Base-by-base conservation (phyloP, 2,329 filamentous ascomycete species). In the Cladorrhinum sp. region DNA sequence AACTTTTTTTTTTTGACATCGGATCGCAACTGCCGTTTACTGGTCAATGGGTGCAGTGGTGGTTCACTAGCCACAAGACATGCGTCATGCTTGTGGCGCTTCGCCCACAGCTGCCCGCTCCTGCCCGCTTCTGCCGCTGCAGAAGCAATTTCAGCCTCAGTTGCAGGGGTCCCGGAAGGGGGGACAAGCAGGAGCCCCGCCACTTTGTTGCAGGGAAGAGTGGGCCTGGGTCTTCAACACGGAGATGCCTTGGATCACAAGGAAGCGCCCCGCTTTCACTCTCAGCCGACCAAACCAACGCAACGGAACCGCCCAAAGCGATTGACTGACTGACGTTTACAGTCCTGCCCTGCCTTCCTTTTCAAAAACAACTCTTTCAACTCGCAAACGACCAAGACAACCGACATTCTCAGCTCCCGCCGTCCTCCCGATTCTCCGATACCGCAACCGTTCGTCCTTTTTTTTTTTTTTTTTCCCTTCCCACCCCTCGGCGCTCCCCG, bases 41-140 rank as follows among this genome's bases (percentile, higher is more conserved):
- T 39, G 52, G 18, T 46, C 48, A 60, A 52, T 46, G 28, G 33
- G 24, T 20, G 28, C 39, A n/a, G 48, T 36, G 18, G 24, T 36
- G 24, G 2, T 20, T 12, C 58, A 63, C 52, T 49, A 61, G 62
- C 59, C 59, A 64, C 62, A 62, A 3, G 6, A 20, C 9, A 30
- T 58, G 62, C 62, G 57, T 62, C 59, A 64, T 64, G 55, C 39
- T 53, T 55, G 8, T 26, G 21, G 42, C 46, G 30, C n/a, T n/a
- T n/a, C n/a, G n/a, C n/a, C n/a, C n/a, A n/a, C n/a, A n/a, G n/a
- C n/a, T n/a, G n/a, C n/a, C n/a, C n/a, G n/a, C n/a, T n/a, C n/a
- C n/a, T n/a, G n/a, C n/a, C n/a, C n/a, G n/a, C 53, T 28, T 12
- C 36, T 42, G 36, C 36, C 36, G 36, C 36, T 30, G 26, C 36